Base-by-base conservation (phyloP, 129 eudicot genomes). In the Tagetes erecta region DNA sequence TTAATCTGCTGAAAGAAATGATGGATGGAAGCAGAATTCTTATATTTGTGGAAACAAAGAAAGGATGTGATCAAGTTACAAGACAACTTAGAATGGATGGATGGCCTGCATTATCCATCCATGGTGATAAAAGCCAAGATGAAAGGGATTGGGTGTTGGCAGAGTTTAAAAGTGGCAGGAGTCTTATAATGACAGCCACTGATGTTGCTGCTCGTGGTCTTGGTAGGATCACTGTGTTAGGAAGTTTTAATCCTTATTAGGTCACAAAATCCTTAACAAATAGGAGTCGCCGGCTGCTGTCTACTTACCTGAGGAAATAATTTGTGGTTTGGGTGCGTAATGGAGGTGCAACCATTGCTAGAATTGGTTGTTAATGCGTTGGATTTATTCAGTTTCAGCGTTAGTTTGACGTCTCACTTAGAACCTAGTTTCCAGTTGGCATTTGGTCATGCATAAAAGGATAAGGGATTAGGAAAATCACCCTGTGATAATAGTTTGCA, bases 131-230 rank as follows among this genome's bases (percentile, higher is more conserved):
- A 86, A 92, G 87, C 80, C 99, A 94, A 88, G 87, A 85, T 51
- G 97, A 94, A 82, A 85, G 99, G 85, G 99, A 94, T 84, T 88
- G 99, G 96, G 99, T 94, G 56, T 82, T 94, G 79, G 96, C 94
- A 37, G 99, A 94, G 78, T 94, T 94, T 87, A 91, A 87, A 85
- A 88, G 90, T 94, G 97, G 99, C 84, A 86, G 96, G 80, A 91
- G 88, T 88, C 96, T 92, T 80, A 85, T 94, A 85, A 90, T 94
- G 99, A 88, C 80, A 68, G 99, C 99, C 87, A 94, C 99, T 76
- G 99, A 94, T 91, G 99, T 94, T 86, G 99, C 99, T 88, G 99
- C 99, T 20, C 99, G 99, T 84, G 99, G 99, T 86, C 99, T 94
- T 88, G 99, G 99, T 94, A 94, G 99, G 99, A 91, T 84, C 74